Evolutionary conservation across 2,329 filamentous ascomycete genomes (phyloP), one percentile per base, ranked within the genome.

Genomic region (Alternaria infectoria): DNA sequence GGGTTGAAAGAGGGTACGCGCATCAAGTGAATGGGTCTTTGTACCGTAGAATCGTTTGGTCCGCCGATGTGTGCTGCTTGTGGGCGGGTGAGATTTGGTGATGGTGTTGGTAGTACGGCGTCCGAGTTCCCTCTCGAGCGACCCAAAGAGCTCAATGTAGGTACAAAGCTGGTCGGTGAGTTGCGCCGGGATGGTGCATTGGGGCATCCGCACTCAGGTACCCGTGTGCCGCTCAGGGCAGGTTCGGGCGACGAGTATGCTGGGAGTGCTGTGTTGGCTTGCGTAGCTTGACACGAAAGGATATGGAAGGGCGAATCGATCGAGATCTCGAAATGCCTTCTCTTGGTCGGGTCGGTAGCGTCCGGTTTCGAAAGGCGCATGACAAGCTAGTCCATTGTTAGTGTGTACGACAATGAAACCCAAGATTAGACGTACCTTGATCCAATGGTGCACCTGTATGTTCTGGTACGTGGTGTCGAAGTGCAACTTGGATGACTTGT

Each of bases 271-370:
- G 91, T 97, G 79, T 97, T 97, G 54, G 92, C 91, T 77, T 96
- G 92, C 1, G 93, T 96, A n/a, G 94, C 93, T 66, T 92, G 92
- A 82, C 94, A 97, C 66, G 94, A 95, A 51, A 97, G 90, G 49
- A 97, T 93, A 65, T 95, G 95, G 77, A 97, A 95, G 1, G 94
- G 94, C 2, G 93, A 97, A 80, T 97, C 94, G 71, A 97, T 97
- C 69, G 93, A 97, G 73, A 97, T 97, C 79, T 97, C 94, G 70
- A 97, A 97, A 77, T 97, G 94, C 32, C 93, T 88, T 67, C 93
- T 88, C 75, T 94, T 94, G 1, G 84, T 85, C 0, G 93, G 89
- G 72, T 97, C 92, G 11, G 90, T 88, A 43, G 90, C 87, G 71
- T 97, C 94, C 13, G 91, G 84, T 71, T 93, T 93, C 28, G 93